These are phyloP conservation scores for Diplodia intermedia DNA, from an alignment of 2,329 filamentous ascomycete species.

Conservation along the genomic window DNA sequence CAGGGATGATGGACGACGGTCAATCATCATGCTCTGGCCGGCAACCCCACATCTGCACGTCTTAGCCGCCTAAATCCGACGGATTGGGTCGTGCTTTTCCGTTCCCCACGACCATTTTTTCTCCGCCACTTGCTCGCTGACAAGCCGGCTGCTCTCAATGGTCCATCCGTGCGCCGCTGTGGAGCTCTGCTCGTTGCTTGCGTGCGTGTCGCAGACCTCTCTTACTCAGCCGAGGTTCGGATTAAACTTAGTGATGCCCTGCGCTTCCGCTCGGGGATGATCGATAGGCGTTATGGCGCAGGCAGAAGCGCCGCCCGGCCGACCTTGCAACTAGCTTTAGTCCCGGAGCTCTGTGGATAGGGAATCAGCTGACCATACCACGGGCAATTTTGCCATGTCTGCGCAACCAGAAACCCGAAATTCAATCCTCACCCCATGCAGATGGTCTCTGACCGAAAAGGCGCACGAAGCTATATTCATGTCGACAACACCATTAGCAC, in stretches of 20 bases:
- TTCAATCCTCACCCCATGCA: neutral
- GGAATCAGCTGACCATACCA: neutral
- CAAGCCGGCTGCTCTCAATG: neutral
- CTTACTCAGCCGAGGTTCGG: neutral
- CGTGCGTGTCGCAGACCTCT: neutral
- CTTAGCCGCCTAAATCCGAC: slow-evolving; percentile 24
- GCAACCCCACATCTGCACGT: slow-evolving; percentile 25
- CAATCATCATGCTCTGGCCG: slow-evolving; percentile 18
- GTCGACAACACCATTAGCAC: neutral
- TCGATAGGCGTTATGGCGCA: neutral
- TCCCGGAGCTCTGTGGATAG: neutral
- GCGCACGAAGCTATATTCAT: neutral
- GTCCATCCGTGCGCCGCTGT: neutral
- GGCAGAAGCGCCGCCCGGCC: neutral
- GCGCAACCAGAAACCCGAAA: neutral
- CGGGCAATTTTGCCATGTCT: too few relatives aligned
- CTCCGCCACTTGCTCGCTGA: neutral
- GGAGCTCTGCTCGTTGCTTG: slow-evolving; percentile 4
- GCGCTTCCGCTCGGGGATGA: neutral
- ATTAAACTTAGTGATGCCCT: neutral
- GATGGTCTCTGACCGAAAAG: neutral
- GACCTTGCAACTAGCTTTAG: neutral
- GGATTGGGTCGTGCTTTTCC: slow-evolving; percentile 17
- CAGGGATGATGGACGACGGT: slow-evolving; percentile 3
- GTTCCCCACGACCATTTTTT: neutral